Evolutionary conservation across 768 basidiomycete genomes (phyloP).

Genomic region (Suillus ampliporus): DNA sequence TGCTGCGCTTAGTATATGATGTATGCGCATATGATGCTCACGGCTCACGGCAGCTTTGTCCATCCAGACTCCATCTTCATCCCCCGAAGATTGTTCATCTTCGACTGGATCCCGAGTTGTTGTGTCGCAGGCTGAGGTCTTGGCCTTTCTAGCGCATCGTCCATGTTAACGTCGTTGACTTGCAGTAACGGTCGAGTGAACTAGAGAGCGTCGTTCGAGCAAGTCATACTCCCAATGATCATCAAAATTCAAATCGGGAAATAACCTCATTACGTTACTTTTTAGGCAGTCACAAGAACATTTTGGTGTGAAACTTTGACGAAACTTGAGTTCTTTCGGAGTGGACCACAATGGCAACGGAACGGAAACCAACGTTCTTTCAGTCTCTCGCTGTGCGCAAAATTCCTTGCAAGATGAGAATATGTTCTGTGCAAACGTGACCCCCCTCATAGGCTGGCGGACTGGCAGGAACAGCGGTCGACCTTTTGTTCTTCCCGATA

Average conservation of each 20-base stretch:
- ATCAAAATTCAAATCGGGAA: slow-evolving; percentile 2
- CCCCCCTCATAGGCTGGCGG: slow-evolving; percentile 73
- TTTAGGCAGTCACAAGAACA: not conserved
- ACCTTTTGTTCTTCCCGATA: slow-evolving; percentile 95
- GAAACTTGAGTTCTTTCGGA: not conserved
- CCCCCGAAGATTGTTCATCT: slow-evolving; percentile 62
- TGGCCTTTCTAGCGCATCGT: slow-evolving; percentile 61
- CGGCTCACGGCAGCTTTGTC: slow-evolving; percentile 71
- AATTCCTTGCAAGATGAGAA: slow-evolving; percentile 16
- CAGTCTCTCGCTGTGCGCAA: slow-evolving; percentile 53
- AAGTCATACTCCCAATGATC: not conserved
- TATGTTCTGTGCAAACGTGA: slow-evolving; percentile 18
- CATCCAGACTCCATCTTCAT: slow-evolving; percentile 80
- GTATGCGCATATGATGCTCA: slow-evolving; percentile 11
- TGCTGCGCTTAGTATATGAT: slow-evolving; percentile 16
- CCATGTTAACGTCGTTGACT: slow-evolving; percentile 47
- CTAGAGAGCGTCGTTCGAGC: too few relatives aligned
- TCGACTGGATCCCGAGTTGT: slow-evolving; percentile 41
- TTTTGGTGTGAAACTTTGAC: not conserved
- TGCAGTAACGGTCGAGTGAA: not conserved
- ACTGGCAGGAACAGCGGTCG: slow-evolving; percentile 90
- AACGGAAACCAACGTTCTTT: slow-evolving; percentile 46
- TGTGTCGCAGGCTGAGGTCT: slow-evolving; percentile 18
- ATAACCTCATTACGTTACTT: not conserved
- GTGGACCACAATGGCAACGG: slow-evolving; percentile 30